Evolutionary conservation across 2,329 filamentous ascomycete genomes (phyloP).

Genomic region (Aureobasidium subglaciale): DNA sequence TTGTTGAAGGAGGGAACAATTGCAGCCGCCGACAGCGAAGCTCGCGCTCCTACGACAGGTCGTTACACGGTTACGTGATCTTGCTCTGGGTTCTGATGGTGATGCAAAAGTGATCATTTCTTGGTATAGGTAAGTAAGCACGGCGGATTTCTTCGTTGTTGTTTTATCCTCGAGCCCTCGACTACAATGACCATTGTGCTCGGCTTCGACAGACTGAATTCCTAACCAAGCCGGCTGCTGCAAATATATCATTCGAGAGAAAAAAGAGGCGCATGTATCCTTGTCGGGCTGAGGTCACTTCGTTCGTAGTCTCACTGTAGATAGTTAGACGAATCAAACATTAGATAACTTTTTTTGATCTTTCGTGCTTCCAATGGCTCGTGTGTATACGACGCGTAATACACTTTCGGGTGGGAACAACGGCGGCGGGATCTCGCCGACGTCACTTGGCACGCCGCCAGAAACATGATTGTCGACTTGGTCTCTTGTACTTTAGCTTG

Average conservation of each 20-base stretch:
- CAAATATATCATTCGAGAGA: too few relatives aligned
- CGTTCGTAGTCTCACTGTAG: not conserved
- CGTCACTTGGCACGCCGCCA: not conserved
- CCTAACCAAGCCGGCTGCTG: too few relatives aligned
- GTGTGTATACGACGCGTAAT: not conserved
- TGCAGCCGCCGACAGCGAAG: conserved; percentile 80
- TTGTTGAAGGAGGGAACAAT: conserved; percentile 85
- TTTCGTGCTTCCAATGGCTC: not conserved
- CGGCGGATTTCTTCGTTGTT: not conserved
- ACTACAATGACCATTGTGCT: not conserved
- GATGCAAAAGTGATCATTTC: not conserved
- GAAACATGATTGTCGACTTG: not conserved
- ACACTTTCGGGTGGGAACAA: not conserved
- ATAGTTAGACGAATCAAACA: not conserved
- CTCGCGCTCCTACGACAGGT: conserved; percentile 62
- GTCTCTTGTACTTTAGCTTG: not conserved
- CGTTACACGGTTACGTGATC: conserved; percentile 66
- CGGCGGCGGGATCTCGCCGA: not conserved
- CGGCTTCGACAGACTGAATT: too few relatives aligned
- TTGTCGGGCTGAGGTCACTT: too few relatives aligned
- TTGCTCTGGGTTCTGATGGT: not conserved
- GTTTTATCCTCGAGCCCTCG: not conserved
- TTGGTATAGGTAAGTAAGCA: conserved; percentile 6
- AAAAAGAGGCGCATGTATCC: too few relatives aligned
- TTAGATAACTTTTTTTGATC: not conserved